Base-by-base conservation (phyloP, 1,284 basidiomycete genomes). In the Pholiota adiposa region DNA sequence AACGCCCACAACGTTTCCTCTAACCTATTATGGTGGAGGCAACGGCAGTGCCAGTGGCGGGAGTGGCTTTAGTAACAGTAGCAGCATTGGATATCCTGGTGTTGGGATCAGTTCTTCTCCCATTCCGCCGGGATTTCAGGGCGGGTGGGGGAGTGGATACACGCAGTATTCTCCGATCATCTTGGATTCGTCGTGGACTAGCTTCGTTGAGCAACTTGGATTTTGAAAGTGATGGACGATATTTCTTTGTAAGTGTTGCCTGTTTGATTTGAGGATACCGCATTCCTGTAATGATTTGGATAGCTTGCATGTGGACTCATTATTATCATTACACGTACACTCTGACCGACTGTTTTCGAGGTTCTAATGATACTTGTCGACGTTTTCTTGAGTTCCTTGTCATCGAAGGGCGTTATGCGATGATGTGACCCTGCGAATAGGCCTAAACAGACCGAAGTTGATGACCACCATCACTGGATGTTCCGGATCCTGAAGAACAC, bases 191-290 rank as follows among this genome's bases (percentile, higher is more conserved):
- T 81, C 84, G 0, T 89, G 87, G 87, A 82, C 85, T 68, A 82
- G 77, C 61, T 87, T 89, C 57, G 83, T 87, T 44, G 85, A 88
- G 69, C 87, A 89, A 66, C 75, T 89, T 53, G 87, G 87, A 1
- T 89, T 88, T 67, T 85, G 63, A 58, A 19, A 21, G 27, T 51
- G 8, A 23, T 14, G 7, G 16, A 29, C 31, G 16, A n/a, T n/a
- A n/a, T n/a, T n/a, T n/a, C n/a, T n/a, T n/a, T n/a, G n/a, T n/a
- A n/a, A n/a, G n/a, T n/a, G n/a, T n/a, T n/a, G n/a, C n/a, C n/a
- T n/a, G n/a, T n/a, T n/a, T n/a, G n/a, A n/a, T n/a, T 5, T 31
- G 29, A 4, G 29, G 4, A 31, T 31, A 31, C 29, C n/a, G n/a
- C n/a, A n/a, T n/a, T n/a, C 40, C 40, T 43, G 40, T 43, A 43